Percentiles rank a stretch among this genome's conserved stretches.
phyloP scores from a whole-genome alignment of 2,329 filamentous ascomycete species.

The Cladophialophora exuberans region DNA sequence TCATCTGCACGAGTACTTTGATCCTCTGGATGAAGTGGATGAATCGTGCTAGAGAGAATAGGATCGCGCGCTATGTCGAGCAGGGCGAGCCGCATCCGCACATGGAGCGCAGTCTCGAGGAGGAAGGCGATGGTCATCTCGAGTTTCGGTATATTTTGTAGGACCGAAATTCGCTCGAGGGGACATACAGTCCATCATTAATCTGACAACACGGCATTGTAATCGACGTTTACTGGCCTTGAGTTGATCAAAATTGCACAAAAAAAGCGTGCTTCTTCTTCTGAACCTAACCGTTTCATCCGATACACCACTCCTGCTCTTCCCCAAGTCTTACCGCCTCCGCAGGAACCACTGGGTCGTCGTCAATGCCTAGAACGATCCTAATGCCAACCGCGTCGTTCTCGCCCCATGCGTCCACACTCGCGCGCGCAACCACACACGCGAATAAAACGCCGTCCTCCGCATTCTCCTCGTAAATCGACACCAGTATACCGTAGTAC shows the following conservation, averaged over 20 bases:
- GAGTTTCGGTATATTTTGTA: conserved; percentile 18
- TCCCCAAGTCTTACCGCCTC: neutral
- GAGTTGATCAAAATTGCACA: too few species aligned
- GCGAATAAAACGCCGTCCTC: neutral
- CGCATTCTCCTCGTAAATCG: neutral
- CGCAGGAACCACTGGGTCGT: neutral
- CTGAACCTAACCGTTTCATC: too few species aligned
- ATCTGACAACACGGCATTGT: too few species aligned
- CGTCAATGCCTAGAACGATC: neutral
- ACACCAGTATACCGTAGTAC: conserved; percentile 1
- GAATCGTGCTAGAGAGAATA: conserved; percentile 15
- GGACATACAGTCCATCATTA: too few species aligned
- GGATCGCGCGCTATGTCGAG: neutral
- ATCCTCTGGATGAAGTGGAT: conserved; percentile 16
- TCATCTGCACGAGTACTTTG: conserved; percentile 4
- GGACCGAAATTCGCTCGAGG: too few species aligned
- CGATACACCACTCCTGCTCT: neutral
- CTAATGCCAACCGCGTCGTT: neutral
- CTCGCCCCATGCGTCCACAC: neutral
- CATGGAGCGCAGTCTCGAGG: conserved; percentile 8
- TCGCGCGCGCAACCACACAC: neutral
- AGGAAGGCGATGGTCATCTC: conserved; percentile 8
- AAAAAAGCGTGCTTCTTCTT: too few species aligned
- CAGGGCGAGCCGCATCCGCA: conserved; percentile 13
- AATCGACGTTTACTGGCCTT: too few species aligned